A percentile compares a stretch with the other conserved stretches of the same genome.
These are phyloP conservation scores for Kregervanrija delftensis DNA, from an alignment of 805 yeast genomes.

Conservation along the genomic window DNA sequence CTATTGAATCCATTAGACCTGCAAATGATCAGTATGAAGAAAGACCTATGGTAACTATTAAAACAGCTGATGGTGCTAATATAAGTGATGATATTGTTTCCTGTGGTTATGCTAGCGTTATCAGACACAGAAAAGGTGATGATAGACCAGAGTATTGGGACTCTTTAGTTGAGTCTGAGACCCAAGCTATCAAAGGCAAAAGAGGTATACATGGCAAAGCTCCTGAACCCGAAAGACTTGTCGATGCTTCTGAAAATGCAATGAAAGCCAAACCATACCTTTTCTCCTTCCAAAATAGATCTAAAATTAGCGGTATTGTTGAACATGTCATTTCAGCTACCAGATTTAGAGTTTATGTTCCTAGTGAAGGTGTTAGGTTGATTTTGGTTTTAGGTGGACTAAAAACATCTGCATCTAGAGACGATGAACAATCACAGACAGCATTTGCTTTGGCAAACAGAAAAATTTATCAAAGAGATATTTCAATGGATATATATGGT, in stretches of 20 bases:
- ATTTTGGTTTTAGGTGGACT: slow-evolving; percentile 75
- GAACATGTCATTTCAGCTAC: slow-evolving; percentile 67
- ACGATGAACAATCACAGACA: slow-evolving; percentile 33
- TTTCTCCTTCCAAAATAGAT: slow-evolving; percentile 61
- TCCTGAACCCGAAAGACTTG: slow-evolving; percentile 52
- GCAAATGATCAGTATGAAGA: slow-evolving; percentile 56
- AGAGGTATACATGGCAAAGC: slow-evolving; percentile 59
- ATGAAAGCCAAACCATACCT: slow-evolving; percentile 69
- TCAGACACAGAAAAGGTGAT: slow-evolving; percentile 66
- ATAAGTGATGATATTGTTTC: slow-evolving; percentile 54
- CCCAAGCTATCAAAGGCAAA: slow-evolving; percentile 46
- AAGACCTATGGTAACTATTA: slow-evolving; percentile 57
- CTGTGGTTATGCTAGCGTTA: slow-evolving; percentile 70
- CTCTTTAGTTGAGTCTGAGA: slow-evolving; percentile 61
- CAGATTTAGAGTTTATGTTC: slow-evolving; percentile 58
- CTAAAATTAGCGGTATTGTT: slow-evolving; percentile 58
- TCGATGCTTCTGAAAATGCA: slow-evolving; percentile 73
- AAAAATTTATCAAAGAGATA: slow-evolving; percentile 63
- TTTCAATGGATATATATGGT: slow-evolving; percentile 59
- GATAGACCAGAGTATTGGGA: slow-evolving; percentile 78
- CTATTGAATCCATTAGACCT: slow-evolving; percentile 58
- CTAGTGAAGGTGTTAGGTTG: slow-evolving; percentile 64
- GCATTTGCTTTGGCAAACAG: slow-evolving; percentile 50
- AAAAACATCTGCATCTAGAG: slow-evolving; percentile 32
- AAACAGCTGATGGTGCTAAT: slow-evolving; percentile 44